These are phyloP conservation scores for Priceomyces carsonii DNA, from an alignment of 805 yeast genomes.

Conservation along the genomic window DNA sequence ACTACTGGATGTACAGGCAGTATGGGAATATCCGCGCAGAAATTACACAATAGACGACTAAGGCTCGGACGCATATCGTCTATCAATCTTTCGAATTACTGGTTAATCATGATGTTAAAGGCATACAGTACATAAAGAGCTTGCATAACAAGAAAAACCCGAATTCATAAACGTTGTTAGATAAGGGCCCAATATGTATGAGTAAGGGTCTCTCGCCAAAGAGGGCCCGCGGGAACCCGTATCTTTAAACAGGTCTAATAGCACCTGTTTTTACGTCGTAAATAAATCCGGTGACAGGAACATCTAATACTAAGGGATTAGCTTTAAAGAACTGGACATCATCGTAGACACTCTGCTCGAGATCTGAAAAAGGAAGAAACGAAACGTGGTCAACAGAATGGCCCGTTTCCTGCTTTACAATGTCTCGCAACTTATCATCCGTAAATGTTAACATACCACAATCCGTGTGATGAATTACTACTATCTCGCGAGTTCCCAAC, in stretches of 20 bases:
- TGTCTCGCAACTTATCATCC: conserved; percentile 28
- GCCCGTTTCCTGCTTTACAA: conserved; percentile 30
- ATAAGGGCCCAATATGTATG: too few relatives aligned
- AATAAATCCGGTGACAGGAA: conserved; percentile 38
- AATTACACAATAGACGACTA: too few relatives aligned
- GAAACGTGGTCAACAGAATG: conserved; percentile 27
- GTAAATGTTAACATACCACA: conserved; percentile 46
- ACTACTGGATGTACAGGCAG: too few relatives aligned
- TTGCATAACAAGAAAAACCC: too few relatives aligned
- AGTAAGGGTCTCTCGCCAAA: too few relatives aligned
- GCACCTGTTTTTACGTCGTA: conserved; percentile 39
- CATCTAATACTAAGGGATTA: conserved; percentile 32
- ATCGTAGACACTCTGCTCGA: conserved; percentile 34
- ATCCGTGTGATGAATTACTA: conserved; percentile 43
- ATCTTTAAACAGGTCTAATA: conserved; percentile 24
- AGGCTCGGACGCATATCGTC: too few relatives aligned
- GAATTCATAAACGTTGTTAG: background rate
- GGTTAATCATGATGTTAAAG: too few relatives aligned
- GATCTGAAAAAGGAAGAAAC: conserved; percentile 36
- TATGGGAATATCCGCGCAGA: too few relatives aligned
- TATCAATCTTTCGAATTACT: too few relatives aligned
- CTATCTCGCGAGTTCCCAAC: conserved; percentile 40
- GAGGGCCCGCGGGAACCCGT: too few relatives aligned
- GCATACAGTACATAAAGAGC: too few relatives aligned
- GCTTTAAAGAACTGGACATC: conserved; percentile 32